Percentiles rank a stretch among this genome's conserved stretches.
Conservation (phyloP, 768 basidiomycete species). For the Megacollybia marginata region DNA sequence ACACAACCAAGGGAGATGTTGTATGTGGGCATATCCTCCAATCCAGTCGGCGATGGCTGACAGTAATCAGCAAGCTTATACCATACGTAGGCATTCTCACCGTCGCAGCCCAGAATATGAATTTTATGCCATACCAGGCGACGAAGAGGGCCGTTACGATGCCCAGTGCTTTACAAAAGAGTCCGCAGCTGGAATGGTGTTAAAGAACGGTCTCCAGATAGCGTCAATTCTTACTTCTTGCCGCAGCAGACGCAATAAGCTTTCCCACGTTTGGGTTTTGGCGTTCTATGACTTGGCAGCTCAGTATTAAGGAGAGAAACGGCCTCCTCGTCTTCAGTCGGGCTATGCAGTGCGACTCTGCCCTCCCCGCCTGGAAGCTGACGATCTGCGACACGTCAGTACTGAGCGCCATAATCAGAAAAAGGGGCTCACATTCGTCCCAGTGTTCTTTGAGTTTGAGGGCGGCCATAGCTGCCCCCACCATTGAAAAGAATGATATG, state of each 20-base stretch:
- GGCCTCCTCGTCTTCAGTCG: conserved; percentile 21
- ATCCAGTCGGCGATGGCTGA: conserved; percentile 41
- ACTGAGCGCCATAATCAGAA: not conserved
- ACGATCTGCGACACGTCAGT: conserved; percentile 25
- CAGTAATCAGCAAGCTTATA: not conserved
- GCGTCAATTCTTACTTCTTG: conserved; percentile 28
- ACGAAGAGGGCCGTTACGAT: conserved; percentile 36
- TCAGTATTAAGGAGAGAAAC: conserved; percentile 26
- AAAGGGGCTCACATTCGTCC: conserved; percentile 33
- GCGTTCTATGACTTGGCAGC: conserved; percentile 13
- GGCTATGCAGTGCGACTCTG: conserved; percentile 20
- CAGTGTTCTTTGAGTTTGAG: conserved; percentile 40
- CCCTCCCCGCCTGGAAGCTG: conserved; percentile 37
- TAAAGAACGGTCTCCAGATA: not conserved
- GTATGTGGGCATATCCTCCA: conserved; percentile 51
- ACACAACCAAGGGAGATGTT: conserved; percentile 46
- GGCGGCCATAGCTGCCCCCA: conserved; percentile 35
- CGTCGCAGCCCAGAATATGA: conserved; percentile 39
- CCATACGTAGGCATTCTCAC: conserved; percentile 21
- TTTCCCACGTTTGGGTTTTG: conserved; percentile 24
- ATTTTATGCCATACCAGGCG: conserved; percentile 34
- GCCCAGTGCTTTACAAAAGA: conserved; percentile 50
- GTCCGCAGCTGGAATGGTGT: conserved; percentile 30
- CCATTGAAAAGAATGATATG: conserved; percentile 30
- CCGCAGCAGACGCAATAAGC: conserved; percentile 48